Conservation (phyloP, 805 yeast species). For the Kazachstania psychrophila region DNA sequence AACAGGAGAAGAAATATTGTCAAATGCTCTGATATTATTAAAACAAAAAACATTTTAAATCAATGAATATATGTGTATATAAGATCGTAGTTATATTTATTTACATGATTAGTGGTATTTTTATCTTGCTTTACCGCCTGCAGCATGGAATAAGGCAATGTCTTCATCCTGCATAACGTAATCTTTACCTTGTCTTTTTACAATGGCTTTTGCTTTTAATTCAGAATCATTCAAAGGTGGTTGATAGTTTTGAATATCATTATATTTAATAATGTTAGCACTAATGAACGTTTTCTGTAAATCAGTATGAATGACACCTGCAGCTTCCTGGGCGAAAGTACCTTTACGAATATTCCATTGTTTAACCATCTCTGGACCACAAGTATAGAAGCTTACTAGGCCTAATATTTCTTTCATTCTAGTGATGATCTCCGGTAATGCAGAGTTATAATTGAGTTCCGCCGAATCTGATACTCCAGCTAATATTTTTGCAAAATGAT, state of each 20-base stretch:
- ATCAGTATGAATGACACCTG: constrained; percentile 84
- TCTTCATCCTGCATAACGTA: constrained; percentile 82
- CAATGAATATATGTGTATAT: constrained; percentile 1
- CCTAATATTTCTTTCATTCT: constrained; percentile 60
- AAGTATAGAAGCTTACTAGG: constrained; percentile 76
- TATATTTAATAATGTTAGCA: constrained; percentile 64
- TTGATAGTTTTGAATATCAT: constrained; percentile 33
- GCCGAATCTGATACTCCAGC: constrained; percentile 34
- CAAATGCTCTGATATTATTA: constrained; percentile 31
- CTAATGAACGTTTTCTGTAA: constrained; percentile 70
- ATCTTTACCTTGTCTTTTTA: constrained; percentile 47
- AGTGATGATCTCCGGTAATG: constrained; percentile 53
- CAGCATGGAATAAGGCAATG: constrained; percentile 62
- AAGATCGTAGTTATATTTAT: background rate
- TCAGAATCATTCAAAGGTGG: constrained; percentile 21
- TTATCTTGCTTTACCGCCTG: constrained; percentile 43
- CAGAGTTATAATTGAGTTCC: constrained; percentile 34
- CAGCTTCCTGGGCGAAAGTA: constrained; percentile 78
- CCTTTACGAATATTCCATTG: constrained; percentile 83
- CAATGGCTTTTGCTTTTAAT: constrained; percentile 22
- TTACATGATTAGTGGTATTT: background rate
- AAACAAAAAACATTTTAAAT: constrained; percentile 3
- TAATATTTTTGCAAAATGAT: constrained; percentile 12
- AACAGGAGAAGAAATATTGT: constrained; percentile 28
- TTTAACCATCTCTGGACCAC: constrained; percentile 76